Evolutionary conservation across 1,284 basidiomycete species (phyloP), one percentile per base, ranked within the genome.

Genomic region (Flammula alnicola): DNA sequence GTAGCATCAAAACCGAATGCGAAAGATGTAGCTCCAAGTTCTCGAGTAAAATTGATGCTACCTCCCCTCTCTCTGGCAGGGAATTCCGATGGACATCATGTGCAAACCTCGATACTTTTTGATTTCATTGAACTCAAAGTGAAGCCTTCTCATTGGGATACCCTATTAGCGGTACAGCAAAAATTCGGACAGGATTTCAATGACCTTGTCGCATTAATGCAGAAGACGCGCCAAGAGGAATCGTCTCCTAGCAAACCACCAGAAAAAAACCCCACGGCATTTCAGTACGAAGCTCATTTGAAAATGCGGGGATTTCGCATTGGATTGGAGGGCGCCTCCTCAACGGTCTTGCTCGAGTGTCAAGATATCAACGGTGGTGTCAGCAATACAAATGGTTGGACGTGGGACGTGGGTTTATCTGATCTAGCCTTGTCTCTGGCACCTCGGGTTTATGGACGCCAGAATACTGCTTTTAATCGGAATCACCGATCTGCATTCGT

Each of bases 171-270:
- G 2, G 85, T 93, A 9, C 89, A 92, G 60, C 86, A 90, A 57
- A 91, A 92, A 60, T 93, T 92, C 53, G 91, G 88, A 5, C 84
- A 87, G 60, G 91, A 93, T 66, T 89, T 93, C 68, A 88, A 87
- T 56, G 91, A 94, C 55, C 73, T 93, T 20, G 68, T 93, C 8
- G 70, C 78, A 31, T 66, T 90, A 47, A 73, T 87, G 22, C 80
- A 79, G 51, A 77, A 88, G 60, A 83, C 78, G 16, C 79, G 81
- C 20, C 64, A 64, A 31, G 80, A 74, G 56, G 66, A 61, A 36
- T 47, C 67, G 10, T 43, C 56, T 2, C 43, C 62, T 12, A 38
- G 45, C 43, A 54, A 32, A 52, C 56, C 37, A 51, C 30, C 27
- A 54, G 33, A 32, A 47, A 37, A 14, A 41, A 49, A 27, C 45